These are phyloP conservation scores for Aureobasidium sp. DNA, from an alignment of 2,329 filamentous ascomycete genomes.

Conservation along the genomic window DNA sequence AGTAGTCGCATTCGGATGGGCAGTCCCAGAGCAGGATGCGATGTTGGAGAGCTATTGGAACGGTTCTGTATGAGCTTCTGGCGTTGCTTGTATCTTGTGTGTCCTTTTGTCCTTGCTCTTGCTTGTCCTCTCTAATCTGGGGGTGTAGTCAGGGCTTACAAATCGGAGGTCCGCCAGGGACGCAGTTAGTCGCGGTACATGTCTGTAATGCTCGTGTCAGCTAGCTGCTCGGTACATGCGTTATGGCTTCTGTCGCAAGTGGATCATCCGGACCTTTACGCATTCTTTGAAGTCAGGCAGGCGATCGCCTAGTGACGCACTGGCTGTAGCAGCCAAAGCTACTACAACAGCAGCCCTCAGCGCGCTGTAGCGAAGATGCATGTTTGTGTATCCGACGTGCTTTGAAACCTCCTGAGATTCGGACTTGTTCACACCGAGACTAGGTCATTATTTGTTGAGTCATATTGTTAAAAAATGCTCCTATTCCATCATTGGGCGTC, in stretches of 20 bases:
- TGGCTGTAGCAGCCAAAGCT: slow-evolving; percentile 24
- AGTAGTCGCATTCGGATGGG: slow-evolving; percentile 91
- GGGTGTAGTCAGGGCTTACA: slow-evolving; percentile 49
- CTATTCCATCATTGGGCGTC: background rate
- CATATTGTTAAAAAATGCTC: too few relatives aligned
- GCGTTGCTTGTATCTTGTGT: background rate
- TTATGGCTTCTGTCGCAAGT: background rate
- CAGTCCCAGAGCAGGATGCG: slow-evolving; percentile 90
- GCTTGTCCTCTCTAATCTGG: slow-evolving; percentile 11
- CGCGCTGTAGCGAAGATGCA: slow-evolving; percentile 1
- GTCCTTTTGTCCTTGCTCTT: background rate
- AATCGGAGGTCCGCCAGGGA: slow-evolving; percentile 56
- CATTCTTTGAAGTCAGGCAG: slow-evolving; percentile 84
- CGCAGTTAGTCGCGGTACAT: slow-evolving; percentile 75
- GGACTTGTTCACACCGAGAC: background rate
- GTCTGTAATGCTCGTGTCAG: slow-evolving; percentile 46
- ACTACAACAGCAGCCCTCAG: slow-evolving; percentile 10
- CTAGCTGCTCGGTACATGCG: slow-evolving; percentile 18
- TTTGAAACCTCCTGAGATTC: slow-evolving; percentile 2
- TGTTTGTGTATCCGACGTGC: slow-evolving; percentile 3
- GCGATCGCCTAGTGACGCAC: slow-evolving; percentile 75
- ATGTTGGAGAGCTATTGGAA: slow-evolving; percentile 64
- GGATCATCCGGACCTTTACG: slow-evolving; percentile 57
- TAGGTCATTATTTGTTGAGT: too few relatives aligned
- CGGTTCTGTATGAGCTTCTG: slow-evolving; percentile 18